Evolutionary conservation across 2,329 filamentous ascomycete genomes (phyloP), one percentile per base, ranked within the genome.

Genomic region (Arthroderma uncinatum): DNA sequence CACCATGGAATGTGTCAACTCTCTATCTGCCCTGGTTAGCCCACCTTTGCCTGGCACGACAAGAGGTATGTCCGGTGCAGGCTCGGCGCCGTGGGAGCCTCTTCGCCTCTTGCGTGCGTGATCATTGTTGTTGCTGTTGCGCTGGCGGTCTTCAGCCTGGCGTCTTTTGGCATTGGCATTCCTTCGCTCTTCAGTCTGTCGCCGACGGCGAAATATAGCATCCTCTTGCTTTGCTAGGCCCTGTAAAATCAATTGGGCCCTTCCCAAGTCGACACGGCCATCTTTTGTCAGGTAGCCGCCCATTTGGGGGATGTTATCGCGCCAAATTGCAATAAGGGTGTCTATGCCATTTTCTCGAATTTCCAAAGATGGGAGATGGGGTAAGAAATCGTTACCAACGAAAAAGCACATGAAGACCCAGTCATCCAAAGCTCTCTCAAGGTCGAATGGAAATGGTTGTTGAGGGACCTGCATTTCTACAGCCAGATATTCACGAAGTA

Each of bases 401-500:
- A 97, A 97, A 75, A 94, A 97, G 74, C 92, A 97, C 84, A 97
- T 93, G 71, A 97, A 97, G 12, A 97, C 89, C 93, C 92, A 97
- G 69, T 97, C 92, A 71, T 97, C 93, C 59, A 97, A 82, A 25
- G 91, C 91, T 62, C 93, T 84, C 73, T 98, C 93, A 47, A 98
- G 78, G 69, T 98, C 90, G 72, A 95, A 97, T 56, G 82, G 82
- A 73, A 97, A 97, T 1, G 85, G 85, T 63, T 95, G 82, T 57
- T 84, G 81, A 16, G 89, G 85, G 34, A 96, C 85, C 66, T 87
- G 81, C 65, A 98, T 83, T 73, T 98, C 93, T 54, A 89, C 85
- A 58, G 86, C 90, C 56, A 98, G 79, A 69, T 98, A 98, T 73
- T 98, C 93, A 66, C 93, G 83, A 57, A 98, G 76, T 54, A 96